Conservation (phyloP, 2,329 filamentous ascomycete species). For the Xylariaceae sp. region DNA sequence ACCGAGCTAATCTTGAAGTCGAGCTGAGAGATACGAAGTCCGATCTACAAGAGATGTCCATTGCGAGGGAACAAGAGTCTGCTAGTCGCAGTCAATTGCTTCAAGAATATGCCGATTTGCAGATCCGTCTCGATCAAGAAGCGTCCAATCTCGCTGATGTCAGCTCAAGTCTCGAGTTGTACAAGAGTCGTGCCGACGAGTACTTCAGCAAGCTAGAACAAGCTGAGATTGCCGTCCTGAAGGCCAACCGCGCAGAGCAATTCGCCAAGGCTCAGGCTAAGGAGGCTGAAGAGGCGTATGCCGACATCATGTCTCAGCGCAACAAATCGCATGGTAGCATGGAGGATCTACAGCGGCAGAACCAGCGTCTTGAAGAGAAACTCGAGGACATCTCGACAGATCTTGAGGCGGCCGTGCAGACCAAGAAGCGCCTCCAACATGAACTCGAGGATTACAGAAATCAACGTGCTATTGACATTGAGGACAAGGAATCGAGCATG, state of each 20-base stretch:
- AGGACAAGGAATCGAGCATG: conserved; percentile 93
- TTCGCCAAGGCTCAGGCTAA: conserved; percentile 87
- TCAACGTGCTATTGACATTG: conserved; percentile 91
- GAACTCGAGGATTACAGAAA: conserved; percentile 97
- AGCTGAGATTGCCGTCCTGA: conserved; percentile 91
- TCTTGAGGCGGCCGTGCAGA: conserved; percentile 77
- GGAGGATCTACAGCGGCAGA: conserved; percentile 86
- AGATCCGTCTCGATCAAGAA: conserved; percentile 89
- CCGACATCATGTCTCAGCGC: conserved; percentile 85
- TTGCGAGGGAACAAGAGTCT: conserved; percentile 80
- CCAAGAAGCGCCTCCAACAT: conserved; percentile 92
- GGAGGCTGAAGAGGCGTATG: conserved; percentile 89
- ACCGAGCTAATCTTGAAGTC: conserved; percentile 75
- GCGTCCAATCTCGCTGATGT: conserved; percentile 82
- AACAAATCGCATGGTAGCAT: conserved; percentile 85
- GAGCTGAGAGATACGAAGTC: conserved; percentile 81
- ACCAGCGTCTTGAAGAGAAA: conserved; percentile 85
- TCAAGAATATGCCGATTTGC: conserved; percentile 88
- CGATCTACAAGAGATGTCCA: conserved; percentile 76
- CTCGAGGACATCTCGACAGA: conserved; percentile 91
- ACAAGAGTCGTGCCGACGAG: conserved; percentile 89
- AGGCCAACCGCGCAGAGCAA: conserved; percentile 86
- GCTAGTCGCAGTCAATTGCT: conserved; percentile 85
- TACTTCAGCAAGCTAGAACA: conserved; percentile 98
- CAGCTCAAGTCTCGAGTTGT: conserved; percentile 77